These are phyloP conservation scores for Teratosphaeriaceae sp. DNA, from an alignment of 2,329 filamentous ascomycete species.

Conservation along the genomic window DNA sequence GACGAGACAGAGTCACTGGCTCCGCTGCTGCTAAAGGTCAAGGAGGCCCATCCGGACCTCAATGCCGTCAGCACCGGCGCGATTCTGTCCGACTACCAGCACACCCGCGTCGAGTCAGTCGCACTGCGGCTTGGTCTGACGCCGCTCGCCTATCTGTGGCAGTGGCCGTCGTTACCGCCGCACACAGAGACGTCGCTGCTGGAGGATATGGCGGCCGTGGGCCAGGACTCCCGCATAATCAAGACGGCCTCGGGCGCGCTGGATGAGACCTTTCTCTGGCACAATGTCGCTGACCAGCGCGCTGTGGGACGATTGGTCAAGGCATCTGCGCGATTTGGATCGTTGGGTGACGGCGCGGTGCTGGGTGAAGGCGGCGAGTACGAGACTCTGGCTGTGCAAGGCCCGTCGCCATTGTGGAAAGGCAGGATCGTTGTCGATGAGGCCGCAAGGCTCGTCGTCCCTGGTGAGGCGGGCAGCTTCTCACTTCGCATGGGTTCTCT, in stretches of 20 bases:
- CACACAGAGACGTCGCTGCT: conserved; percentile 51
- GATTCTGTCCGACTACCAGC: conserved; percentile 91
- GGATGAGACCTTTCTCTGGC: conserved; percentile 73
- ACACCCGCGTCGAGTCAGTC: conserved; percentile 89
- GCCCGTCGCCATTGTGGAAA: conserved; percentile 67
- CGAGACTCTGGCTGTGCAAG: conserved; percentile 83
- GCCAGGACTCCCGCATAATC: conserved; percentile 83
- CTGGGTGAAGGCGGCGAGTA: conserved; percentile 94
- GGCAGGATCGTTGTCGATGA: conserved; percentile 58
- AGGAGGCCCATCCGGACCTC: conserved; percentile 64
- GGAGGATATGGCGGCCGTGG: conserved; percentile 70
- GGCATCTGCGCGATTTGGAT: conserved; percentile 61
- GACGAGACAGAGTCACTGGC: conserved; percentile 90
- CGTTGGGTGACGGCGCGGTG: conserved; percentile 59
- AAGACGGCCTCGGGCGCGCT: conserved; percentile 91
- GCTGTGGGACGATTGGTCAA: conserved; percentile 44
- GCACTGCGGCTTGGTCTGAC: conserved; percentile 75
- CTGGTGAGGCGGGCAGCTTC: conserved; percentile 70
- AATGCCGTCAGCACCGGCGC: conserved; percentile 87
- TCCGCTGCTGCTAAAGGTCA: conserved; percentile 63
- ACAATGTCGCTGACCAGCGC: conserved; percentile 58
- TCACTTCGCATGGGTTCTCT: conserved; percentile 60
- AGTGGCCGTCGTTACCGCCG: conserved; percentile 68
- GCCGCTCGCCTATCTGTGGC: conserved; percentile 86
- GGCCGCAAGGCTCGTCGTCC: conserved; percentile 46